Base-by-base conservation (phyloP, 2,329 filamentous ascomycete genomes). In the Chaetomiaceae sp. region DNA sequence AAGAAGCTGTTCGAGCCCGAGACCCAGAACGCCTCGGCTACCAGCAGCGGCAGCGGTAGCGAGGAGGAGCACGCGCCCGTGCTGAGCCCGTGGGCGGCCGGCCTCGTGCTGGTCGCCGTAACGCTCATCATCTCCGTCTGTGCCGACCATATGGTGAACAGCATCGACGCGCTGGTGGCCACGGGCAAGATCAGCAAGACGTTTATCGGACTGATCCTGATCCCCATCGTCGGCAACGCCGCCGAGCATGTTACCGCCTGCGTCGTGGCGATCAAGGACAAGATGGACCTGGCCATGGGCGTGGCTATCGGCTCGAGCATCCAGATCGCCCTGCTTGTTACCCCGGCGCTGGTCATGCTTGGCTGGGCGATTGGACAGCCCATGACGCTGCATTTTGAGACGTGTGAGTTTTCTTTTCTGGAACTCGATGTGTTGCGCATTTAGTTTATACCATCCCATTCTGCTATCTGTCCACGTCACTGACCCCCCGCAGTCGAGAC, bases 201-300 rank as follows among this genome's bases (percentile, higher is more conserved):
- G 1, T 90, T 90, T 56, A 88, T 90, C 56, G 86, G 86, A 70
- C 70, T 89, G 39, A 86, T 89, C 40, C 69, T 89, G 17, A 84
- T 89, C 39, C 85, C 85, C 3, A 88, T 89, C 54, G 85, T 89
- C 26, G 85, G 85, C 35, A 89, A 89, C 58, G 85, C 85, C 2
- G 85, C 85, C 3, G 85, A 90, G 64, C 86, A 90, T 59, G 86
- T 89, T 32, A 90, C 86, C 1, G 86, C 86, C 15, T 83, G 88
- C 15, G 83, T 89, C 24, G 86, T 90, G 20, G 85, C 86, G 0
- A 72, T 82, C 53, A 84, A 87, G 64, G 78, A 90, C 67, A 90
- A 84, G 70, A 84, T 84, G 80, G 78, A 83, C 58, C 67, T 83
- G 42, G 81, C 86, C 24, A 86, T 91, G 71, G 84, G 84, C 34